Percentiles rank a stretch among this genome's conserved stretches.
phyloP scores from a whole-genome alignment of 2,329 filamentous ascomycete genomes.

The Diplodia intermedia region DNA sequence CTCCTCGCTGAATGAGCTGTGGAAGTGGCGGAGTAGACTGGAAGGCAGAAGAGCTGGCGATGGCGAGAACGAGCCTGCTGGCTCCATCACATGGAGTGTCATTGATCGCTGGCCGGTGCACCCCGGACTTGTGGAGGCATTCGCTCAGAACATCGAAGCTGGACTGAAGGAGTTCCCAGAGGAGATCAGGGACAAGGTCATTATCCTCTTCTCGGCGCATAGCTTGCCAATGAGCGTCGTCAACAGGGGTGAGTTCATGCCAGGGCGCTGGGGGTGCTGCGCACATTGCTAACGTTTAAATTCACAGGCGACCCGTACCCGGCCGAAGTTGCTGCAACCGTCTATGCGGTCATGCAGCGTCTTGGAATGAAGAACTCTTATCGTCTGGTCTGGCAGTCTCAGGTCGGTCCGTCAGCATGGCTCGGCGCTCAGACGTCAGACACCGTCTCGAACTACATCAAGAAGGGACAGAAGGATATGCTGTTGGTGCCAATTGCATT shows the following conservation, averaged over 20 bases:
- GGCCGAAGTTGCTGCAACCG: constrained; percentile 92
- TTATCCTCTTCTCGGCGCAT: constrained; percentile 93
- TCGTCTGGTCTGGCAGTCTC: constrained; percentile 95
- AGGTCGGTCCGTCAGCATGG: constrained; percentile 95
- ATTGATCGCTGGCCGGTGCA: constrained; percentile 99
- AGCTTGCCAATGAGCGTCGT: constrained; percentile 97
- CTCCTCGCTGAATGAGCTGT: constrained; percentile 93
- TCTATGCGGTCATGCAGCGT: constrained; percentile 94
- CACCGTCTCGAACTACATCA: constrained; percentile 86
- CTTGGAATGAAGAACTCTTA: constrained; percentile 89
- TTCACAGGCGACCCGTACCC: constrained; percentile 82
- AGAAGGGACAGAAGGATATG: constrained; percentile 89
- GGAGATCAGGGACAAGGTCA: constrained; percentile 78
- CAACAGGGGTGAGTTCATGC: constrained; percentile 70
- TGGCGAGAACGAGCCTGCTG: constrained; percentile 61
- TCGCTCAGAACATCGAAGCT: constrained; percentile 89
- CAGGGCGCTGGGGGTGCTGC: not conserved
- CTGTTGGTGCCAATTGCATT: constrained; percentile 95
- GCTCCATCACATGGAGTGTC: constrained; percentile 91
- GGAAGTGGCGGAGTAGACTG: constrained; percentile 92
- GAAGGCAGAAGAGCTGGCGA: constrained; percentile 73
- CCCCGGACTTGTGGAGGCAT: constrained; percentile 85
- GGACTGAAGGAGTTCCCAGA: constrained; percentile 84
- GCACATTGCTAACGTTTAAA: constrained; percentile 51
- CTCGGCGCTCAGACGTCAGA: constrained; percentile 90